phyloP scores from a whole-genome alignment of 306 rosid species.

The Abrus pulchellus region DNA sequence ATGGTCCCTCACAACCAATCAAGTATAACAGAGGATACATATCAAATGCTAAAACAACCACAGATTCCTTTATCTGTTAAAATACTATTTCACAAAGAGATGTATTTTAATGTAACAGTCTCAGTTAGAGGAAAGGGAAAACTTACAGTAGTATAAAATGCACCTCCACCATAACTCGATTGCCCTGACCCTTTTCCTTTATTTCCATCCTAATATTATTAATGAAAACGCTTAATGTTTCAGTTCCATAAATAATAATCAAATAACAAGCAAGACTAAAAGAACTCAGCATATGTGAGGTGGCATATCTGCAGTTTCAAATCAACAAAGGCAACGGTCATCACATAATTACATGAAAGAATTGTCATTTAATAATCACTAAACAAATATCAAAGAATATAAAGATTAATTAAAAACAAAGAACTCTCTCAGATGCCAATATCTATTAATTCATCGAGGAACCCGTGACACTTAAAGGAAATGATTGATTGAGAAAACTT shows the following conservation, averaged over 20 bases:
- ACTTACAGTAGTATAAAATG: constrained; percentile 72
- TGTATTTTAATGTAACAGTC: constrained; percentile 15
- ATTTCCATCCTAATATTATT: constrained; percentile 54
- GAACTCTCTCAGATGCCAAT: not conserved
- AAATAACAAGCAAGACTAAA: not conserved
- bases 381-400: not conserved
- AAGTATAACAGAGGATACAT: constrained; percentile 37
- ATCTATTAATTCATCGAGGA: not conserved
- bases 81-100: constrained; percentile 4
- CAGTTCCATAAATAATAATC: constrained; percentile 10
- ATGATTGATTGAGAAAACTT: constrained; percentile 4
- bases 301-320: constrained; percentile 37
- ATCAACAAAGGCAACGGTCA: not conserved
- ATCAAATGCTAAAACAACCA: constrained; percentile 8
- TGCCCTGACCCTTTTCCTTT: constrained; percentile 66
- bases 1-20: constrained; percentile 17
- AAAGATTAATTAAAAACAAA: constrained; percentile 14
- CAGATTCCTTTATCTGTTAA: constrained; percentile 32
- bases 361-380: constrained; percentile 14
- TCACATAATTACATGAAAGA: constrained; percentile 5
- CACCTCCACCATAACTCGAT: constrained; percentile 70
- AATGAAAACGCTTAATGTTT: constrained; percentile 28
- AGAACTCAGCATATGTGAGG: constrained; percentile 17
- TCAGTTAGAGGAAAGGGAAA: constrained; percentile 46
- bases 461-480: not conserved